Evolutionary conservation across 768 basidiomycete genomes (phyloP).

Genomic region (Pleurotus platypus): DNA sequence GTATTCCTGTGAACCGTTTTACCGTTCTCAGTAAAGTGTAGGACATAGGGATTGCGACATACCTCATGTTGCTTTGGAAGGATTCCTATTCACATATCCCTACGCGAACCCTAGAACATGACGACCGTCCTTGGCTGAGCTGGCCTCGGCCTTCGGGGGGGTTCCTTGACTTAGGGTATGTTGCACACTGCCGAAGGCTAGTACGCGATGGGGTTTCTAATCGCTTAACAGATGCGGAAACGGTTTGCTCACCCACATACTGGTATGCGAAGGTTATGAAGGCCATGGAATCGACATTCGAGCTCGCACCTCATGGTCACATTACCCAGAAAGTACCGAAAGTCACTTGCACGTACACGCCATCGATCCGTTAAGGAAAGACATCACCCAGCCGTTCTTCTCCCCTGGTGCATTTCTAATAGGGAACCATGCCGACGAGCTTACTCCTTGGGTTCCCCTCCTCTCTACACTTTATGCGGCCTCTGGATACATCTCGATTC

Average conservation of each 20-base stretch:
- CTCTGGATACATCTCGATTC: conserved; percentile 77
- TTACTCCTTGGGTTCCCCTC: conserved; percentile 93
- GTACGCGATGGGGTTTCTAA: background rate
- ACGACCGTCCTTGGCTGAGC: conserved; percentile 50
- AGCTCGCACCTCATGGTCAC: conserved; percentile 77
- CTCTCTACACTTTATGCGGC: conserved; percentile 60
- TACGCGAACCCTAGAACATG: conserved; percentile 7
- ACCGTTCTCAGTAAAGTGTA: conserved; percentile 22
- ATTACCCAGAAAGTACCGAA: conserved; percentile 67
- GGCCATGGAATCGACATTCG: conserved; percentile 88
- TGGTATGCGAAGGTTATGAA: conserved; percentile 76
- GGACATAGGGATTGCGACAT: conserved; percentile 96
- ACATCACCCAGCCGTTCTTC: conserved; percentile 20
- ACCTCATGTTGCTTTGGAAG: conserved; percentile 90
- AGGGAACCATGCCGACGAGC: conserved; percentile 94
- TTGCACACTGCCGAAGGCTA: background rate
- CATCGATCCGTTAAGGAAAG: conserved; percentile 51
- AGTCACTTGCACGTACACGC: conserved; percentile 60
- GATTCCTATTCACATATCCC: conserved; percentile 43
- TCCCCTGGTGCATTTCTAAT: conserved; percentile 68
- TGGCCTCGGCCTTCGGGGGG: conserved; percentile 84
- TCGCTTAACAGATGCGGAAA: conserved; percentile 72
- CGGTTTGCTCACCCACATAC: conserved; percentile 87
- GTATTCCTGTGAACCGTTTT: background rate
- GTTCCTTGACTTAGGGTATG: conserved; percentile 86